These are phyloP conservation scores for Calonectria pauciramosa DNA, from an alignment of 2,329 filamentous ascomycete genomes.

Conservation along the genomic window DNA sequence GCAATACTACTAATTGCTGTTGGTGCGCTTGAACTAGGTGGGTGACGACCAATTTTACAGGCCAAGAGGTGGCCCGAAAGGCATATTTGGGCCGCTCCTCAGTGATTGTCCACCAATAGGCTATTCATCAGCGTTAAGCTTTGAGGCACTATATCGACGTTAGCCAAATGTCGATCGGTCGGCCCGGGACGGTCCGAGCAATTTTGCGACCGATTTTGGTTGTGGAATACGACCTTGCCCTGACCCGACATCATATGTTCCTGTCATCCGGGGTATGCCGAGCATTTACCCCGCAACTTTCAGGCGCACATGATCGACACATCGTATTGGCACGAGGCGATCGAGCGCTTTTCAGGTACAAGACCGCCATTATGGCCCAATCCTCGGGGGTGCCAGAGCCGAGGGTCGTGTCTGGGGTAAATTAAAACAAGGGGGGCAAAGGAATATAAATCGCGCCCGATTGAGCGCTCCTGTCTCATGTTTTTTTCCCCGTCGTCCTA, in stretches of 20 bases:
- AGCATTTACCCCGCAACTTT: slow-evolving; percentile 10
- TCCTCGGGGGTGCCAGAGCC: not conserved
- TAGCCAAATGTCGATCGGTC: slow-evolving; percentile 2
- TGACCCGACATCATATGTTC: slow-evolving; percentile 1
- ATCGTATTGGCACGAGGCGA: not conserved
- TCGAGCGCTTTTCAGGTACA: not conserved
- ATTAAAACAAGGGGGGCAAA: not conserved
- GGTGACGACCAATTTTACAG: not conserved
- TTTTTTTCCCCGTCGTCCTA: not conserved
- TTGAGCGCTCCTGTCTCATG: not conserved
- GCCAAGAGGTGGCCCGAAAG: not conserved
- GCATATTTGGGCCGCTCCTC: not conserved
- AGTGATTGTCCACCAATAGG: slow-evolving; percentile 5
- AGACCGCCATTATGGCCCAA: not conserved
- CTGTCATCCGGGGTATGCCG: slow-evolving; percentile 5
- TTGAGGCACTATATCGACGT: not conserved
- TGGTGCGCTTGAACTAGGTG: not conserved
- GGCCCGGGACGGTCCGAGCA: slow-evolving; percentile 15
- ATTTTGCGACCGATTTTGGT: not conserved
- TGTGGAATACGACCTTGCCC: not conserved
- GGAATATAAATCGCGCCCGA: not conserved
- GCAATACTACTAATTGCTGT: not conserved
- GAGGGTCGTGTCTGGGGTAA: not conserved
- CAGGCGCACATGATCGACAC: not conserved
- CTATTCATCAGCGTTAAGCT: not conserved